Base-by-base conservation (phyloP, 495 filamentous ascomycete species). In the Paragyromitra xinjiangensis region DNA sequence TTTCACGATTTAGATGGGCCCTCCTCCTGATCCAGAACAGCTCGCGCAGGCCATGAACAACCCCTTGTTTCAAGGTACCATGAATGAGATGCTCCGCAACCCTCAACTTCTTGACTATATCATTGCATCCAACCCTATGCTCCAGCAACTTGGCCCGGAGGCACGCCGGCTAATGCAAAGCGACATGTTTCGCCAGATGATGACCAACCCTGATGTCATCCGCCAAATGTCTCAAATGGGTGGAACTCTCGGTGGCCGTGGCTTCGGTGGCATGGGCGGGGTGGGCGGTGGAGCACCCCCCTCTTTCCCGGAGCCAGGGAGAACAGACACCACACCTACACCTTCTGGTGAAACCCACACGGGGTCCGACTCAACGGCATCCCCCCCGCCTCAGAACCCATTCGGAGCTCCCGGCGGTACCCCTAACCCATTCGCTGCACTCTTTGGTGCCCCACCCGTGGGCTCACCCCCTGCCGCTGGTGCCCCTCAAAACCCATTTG, bases 11-110 rank as follows among this genome's bases (percentile, higher is more conserved):
- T 82, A 97, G 95, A 98, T 98, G 95, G 94, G 93, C 8, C 91
- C 94, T 56, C 92, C 93, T 39, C 93, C 93, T 7, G 89, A 89
- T 81, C 87, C 92, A 51, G 94, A 98, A 24, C 85, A 90, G 64
- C 89, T 99, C 85, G 88, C 92, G 26, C 85, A 89, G 56, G 93
- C 97, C 91, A 90, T 99, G 59, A 89, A 90, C 61, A 93, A 98
- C 80, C 96, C 96, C 16, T 87, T 91, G 76, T 90, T 96, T 62
- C 89, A 91, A 73, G 90, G 91, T 39, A 90, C 88, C 42, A 91
- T 99, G 87, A 95, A 95, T 84, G 96, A 97, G 84, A 94, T 95
- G 39, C 89, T 99, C 77, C 91, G 94, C 80, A 98, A 99, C 84
- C 95, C 96, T 9, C 88, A 89, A 14, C 91, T 98, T 82, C 88